phyloP scores from a whole-genome alignment of 2,329 filamentous ascomycete species.

The Aspergillus sp. region DNA sequence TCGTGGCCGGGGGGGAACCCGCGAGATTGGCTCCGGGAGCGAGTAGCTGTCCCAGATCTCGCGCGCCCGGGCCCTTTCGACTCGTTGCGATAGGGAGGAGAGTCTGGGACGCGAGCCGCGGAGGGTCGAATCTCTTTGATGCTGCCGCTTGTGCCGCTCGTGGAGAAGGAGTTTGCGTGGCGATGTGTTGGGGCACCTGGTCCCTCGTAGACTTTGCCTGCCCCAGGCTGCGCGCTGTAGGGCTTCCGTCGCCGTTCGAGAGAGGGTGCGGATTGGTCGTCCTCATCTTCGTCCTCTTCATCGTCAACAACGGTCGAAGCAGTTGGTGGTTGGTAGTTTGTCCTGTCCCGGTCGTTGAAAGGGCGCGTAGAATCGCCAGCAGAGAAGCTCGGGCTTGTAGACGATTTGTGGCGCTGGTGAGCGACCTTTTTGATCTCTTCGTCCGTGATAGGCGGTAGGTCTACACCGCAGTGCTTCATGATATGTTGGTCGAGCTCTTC shows the following conservation, averaged over 20 bases:
- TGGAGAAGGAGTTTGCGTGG: slow-evolving; percentile 33
- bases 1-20: slow-evolving; percentile 29
- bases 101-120: slow-evolving; percentile 62
- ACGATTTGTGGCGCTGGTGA: slow-evolving; percentile 29
- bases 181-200: slow-evolving; percentile 21
- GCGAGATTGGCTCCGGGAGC: slow-evolving; percentile 40
- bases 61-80: slow-evolving; percentile 22
- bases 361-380: slow-evolving; percentile 30
- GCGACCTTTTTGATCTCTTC: slow-evolving; percentile 42
- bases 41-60: slow-evolving; percentile 14
- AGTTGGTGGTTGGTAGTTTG: slow-evolving; percentile 43
- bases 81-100: slow-evolving; percentile 29
- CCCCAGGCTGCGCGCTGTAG: slow-evolving; percentile 63
- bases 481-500: slow-evolving; percentile 66
- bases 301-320: slow-evolving; percentile 45
- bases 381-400: slow-evolving; percentile 24
- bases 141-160: slow-evolving; percentile 48
- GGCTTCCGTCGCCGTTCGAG: slow-evolving; percentile 70
- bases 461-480: slow-evolving; percentile 55
- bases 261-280: slow-evolving; percentile 49
- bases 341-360: slow-evolving; percentile 43
- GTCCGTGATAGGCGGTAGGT: slow-evolving; percentile 47
- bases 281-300: slow-evolving; percentile 42
- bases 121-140: slow-evolving; percentile 61
- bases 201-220: slow-evolving; percentile 62